These are phyloP conservation scores for Colletotrichum sansevieriae DNA, from an alignment of 2,329 filamentous ascomycete genomes.

Conservation along the genomic window DNA sequence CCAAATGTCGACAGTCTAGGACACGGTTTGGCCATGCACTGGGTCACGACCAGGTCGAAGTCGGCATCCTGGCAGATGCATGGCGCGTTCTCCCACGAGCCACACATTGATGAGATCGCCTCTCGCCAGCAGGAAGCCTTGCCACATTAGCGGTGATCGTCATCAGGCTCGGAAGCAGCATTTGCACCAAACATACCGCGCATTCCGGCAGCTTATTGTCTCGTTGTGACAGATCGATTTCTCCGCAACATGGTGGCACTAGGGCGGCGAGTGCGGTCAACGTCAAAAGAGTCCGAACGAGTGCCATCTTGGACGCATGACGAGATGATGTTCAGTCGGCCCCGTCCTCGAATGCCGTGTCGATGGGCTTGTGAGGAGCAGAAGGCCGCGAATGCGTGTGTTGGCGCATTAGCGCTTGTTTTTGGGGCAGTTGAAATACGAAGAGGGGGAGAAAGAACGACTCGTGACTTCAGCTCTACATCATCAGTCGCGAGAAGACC, in stretches of 20 bases:
- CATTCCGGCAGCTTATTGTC: constrained; percentile 6
- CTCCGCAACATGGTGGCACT: background rate
- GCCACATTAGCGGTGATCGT: background rate
- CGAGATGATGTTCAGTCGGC: background rate
- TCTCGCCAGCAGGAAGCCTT: constrained; percentile 17
- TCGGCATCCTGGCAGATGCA: constrained; percentile 14
- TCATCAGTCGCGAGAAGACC: background rate
- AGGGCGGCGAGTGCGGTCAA: background rate
- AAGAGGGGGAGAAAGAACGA: background rate
- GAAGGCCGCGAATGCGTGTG: background rate
- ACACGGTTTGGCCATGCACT: constrained; percentile 27
- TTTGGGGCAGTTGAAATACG: background rate
- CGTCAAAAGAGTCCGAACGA: too few species aligned
- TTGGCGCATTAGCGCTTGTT: background rate
- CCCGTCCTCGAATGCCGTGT: background rate
- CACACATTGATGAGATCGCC: background rate
- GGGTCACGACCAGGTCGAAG: constrained; percentile 18
- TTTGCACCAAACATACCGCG: background rate
- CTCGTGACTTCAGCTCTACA: background rate
- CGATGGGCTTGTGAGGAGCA: background rate
- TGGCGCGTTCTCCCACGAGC: constrained; percentile 11
- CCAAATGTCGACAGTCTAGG: constrained; percentile 26
- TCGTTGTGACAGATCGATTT: constrained; percentile 8
- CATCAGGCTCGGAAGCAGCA: background rate
- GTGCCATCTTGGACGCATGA: constrained; percentile 1